A percentile compares a stretch with the other conserved stretches of the same genome.
phyloP scores from a whole-genome alignment of 73 alveolate genomes.

The Tetrahymena borealis region DNA sequence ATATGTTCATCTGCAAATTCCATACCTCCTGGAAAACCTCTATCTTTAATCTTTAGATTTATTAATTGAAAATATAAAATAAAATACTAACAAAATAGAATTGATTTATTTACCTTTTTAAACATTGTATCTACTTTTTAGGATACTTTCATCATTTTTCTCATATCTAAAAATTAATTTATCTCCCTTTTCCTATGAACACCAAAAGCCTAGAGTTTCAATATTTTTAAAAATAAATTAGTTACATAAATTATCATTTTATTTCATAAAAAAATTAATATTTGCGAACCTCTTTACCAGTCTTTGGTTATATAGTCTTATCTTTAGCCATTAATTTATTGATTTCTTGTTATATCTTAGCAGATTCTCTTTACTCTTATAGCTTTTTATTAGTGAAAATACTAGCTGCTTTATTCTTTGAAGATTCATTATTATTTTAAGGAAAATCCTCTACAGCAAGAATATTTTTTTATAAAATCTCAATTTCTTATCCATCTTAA shows the following conservation, averaged over 20 bases:
- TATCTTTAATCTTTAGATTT: too few species aligned
- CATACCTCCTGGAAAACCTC: not conserved
- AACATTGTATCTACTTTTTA: not conserved
- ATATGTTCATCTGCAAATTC: not conserved
- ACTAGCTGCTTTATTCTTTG: not conserved
- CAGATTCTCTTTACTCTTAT: not conserved
- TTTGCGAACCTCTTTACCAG: not conserved
- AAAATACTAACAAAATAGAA: not conserved
- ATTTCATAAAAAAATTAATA: too few species aligned
- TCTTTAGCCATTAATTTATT: not conserved
- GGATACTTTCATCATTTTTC: not conserved
- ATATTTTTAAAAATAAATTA: not conserved
- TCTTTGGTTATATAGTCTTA: not conserved
- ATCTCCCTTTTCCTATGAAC: not conserved
- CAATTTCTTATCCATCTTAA: not conserved
- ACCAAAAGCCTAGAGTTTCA: not conserved
- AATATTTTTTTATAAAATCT: not conserved
- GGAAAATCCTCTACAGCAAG: not conserved
- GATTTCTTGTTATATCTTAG: not conserved
- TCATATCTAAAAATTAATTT: not conserved
- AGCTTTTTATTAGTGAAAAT: not conserved
- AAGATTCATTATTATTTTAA: not conserved
- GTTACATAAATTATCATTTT: too few species aligned
- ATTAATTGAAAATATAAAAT: too few species aligned
- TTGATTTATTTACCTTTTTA: not conserved